Evolutionary conservation across 2,329 filamentous ascomycete species (phyloP).

Genomic region (Colletotrichum godetiae): DNA sequence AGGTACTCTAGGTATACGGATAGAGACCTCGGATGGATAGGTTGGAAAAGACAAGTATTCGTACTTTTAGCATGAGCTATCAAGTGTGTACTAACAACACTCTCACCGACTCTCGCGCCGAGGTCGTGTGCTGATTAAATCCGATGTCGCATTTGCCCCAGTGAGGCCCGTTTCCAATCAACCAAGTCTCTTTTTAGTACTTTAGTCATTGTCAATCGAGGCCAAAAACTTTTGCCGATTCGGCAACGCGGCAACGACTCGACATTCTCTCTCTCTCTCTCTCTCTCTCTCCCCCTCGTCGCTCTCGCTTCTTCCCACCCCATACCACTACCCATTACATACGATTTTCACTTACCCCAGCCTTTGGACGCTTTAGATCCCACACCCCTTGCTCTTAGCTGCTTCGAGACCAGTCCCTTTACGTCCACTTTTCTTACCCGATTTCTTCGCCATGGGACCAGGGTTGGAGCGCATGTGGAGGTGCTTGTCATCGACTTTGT

Average conservation of each 20-base stretch:
- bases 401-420: conserved; percentile 1
- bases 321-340: background rate
- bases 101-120: background rate
- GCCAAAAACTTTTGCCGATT: conserved; percentile 11
- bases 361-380: background rate
- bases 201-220: background rate
- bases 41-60: no score
- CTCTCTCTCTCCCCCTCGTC: background rate
- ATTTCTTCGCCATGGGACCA: conserved; percentile 19
- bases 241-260: conserved; percentile 19
- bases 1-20: no score
- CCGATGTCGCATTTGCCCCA: conserved; percentile 11
- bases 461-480: conserved; percentile 30
- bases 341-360: background rate
- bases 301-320: background rate
- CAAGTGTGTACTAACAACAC: background rate
- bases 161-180: no score
- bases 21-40: background rate
- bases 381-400: background rate
- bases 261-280: background rate
- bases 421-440: conserved; percentile 4
- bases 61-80: no score
- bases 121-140: background rate
- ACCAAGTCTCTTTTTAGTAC: no score
- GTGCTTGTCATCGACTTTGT: conserved; percentile 31